Percentiles rank a stretch among this genome's conserved stretches.
phyloP scores from a whole-genome alignment of 2,329 filamentous ascomycete genomes.

The Beauveria caledonica region DNA sequence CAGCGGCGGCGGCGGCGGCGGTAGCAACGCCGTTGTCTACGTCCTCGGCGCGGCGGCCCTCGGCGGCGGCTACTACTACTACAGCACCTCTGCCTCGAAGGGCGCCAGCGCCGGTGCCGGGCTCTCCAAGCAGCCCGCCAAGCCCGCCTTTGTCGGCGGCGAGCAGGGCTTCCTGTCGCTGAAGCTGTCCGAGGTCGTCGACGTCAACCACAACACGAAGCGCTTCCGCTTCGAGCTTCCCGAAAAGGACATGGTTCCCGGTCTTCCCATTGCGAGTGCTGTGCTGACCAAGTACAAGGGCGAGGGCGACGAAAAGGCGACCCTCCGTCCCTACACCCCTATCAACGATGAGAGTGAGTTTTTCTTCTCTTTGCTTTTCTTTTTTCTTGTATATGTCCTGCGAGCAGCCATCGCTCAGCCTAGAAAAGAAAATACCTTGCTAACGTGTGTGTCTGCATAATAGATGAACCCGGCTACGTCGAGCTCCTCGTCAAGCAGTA shows the following conservation, averaged over 20 bases:
- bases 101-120: constrained; percentile 25
- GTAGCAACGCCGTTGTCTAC: constrained; percentile 53
- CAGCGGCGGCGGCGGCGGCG: constrained; percentile 34
- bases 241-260: constrained; percentile 75
- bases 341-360: constrained; percentile 70
- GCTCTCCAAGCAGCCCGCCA: constrained; percentile 31
- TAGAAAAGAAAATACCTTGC: no score
- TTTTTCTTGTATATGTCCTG: no score
- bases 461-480: constrained; percentile 68
- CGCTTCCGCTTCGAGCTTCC: constrained; percentile 80
- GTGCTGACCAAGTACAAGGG: constrained; percentile 89
- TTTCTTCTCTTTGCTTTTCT: neutral
- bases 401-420: no score
- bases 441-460: neutral
- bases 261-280: constrained; percentile 74
- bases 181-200: constrained; percentile 68
- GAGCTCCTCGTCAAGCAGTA: constrained; percentile 92
- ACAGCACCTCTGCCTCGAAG: constrained; percentile 32
- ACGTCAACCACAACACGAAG: constrained; percentile 92
- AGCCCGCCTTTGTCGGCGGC: constrained; percentile 63
- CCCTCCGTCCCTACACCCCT: constrained; percentile 88
- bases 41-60: constrained; percentile 50
- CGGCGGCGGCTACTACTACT: constrained; percentile 52
- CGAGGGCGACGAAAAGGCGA: constrained; percentile 72
- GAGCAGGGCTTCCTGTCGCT: constrained; percentile 85